Percentiles rank a stretch among this genome's conserved stretches.
These are phyloP conservation scores for Sinapis alba DNA, from an alignment of 441 rosid species.

Conservation along the genomic window DNA sequence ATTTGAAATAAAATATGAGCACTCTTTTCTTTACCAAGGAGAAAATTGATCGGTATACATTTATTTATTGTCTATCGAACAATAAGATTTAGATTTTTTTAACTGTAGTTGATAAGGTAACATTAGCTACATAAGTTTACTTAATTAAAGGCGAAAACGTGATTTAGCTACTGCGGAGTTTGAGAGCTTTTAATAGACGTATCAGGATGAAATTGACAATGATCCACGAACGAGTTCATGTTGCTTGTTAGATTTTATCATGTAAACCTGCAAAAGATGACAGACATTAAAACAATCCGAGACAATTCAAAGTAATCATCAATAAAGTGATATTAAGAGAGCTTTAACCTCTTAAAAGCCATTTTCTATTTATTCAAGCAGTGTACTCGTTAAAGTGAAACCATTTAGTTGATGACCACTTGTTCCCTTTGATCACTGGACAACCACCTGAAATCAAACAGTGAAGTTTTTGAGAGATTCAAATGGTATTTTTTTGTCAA, in stretches of 20 bases:
- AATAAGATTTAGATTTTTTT: not conserved
- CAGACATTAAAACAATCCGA: constrained; percentile 6
- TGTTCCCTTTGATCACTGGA: constrained; percentile 80
- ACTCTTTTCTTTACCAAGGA: not conserved
- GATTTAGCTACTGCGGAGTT: not conserved
- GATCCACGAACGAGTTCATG: not conserved
- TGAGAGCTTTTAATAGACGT: not conserved
- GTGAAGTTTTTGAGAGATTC: not conserved
- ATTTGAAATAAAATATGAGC: not conserved
- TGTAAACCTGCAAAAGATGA: constrained; percentile 1
- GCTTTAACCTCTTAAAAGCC: constrained; percentile 10
- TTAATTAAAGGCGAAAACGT: too few species aligned
- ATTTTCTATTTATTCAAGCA: not conserved
- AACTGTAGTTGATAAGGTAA: not conserved
- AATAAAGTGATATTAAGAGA: not conserved
- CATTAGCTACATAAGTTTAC: not conserved
- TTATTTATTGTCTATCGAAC: not conserved
- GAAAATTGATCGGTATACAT: not conserved
- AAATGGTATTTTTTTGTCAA: not conserved
- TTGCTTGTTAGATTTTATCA: not conserved
- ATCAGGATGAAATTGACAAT: not conserved
- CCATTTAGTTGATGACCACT: constrained; percentile 98
- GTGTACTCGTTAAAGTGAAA: constrained; percentile 66
- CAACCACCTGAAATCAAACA: constrained; percentile 67
- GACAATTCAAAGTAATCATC: not conserved